Evolutionary conservation across 108 stramenopile genomes (phyloP), one percentile per base, ranked within the genome.

Genomic region (Nitzschia sp.): DNA sequence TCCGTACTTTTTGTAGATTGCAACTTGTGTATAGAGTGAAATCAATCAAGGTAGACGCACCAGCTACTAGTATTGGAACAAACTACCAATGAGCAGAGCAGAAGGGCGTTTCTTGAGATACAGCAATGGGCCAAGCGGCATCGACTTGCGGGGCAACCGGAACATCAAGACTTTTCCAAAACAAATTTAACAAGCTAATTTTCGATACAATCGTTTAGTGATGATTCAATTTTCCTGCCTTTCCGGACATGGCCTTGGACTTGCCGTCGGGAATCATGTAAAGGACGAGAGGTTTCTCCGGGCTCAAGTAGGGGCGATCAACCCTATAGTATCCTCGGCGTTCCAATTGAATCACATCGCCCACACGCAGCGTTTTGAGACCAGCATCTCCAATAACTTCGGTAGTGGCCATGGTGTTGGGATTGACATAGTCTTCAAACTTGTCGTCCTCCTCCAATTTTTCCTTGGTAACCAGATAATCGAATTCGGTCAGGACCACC

Each of bases 181-280:
- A n/a, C n/a, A n/a, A n/a, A n/a, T n/a, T n/a, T n/a, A n/a, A n/a
- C n/a, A n/a, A n/a, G n/a, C n/a, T n/a, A n/a, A n/a, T n/a, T n/a
- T n/a, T n/a, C n/a, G n/a, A n/a, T n/a, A n/a, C n/a, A n/a, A n/a
- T n/a, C n/a, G n/a, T n/a, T n/a, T 87, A 96, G 66, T 85, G 90
- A 70, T 96, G 95, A n/a, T 82, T 85, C 59, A 96, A 73, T 68
- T 96, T 94, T 29, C 92, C 89, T 46, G 82, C 60, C 59, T 93
- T 76, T n/a, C 91, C 92, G n/a, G 82, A 80, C 98, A 98, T 98
- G 48, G 96, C 82, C 85, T 97, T 97, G 36, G 80, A 88, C 81
- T 95, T 98, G 4, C 98, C 98, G 71, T 99, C 98, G 18, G 98
- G 98, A 45, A 99, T 89, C 91, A 93, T 96, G 83, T 94, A 97